These are phyloP conservation scores for Naganishia sp. DNA, from an alignment of 1,284 basidiomycete genomes.

Conservation along the genomic window DNA sequence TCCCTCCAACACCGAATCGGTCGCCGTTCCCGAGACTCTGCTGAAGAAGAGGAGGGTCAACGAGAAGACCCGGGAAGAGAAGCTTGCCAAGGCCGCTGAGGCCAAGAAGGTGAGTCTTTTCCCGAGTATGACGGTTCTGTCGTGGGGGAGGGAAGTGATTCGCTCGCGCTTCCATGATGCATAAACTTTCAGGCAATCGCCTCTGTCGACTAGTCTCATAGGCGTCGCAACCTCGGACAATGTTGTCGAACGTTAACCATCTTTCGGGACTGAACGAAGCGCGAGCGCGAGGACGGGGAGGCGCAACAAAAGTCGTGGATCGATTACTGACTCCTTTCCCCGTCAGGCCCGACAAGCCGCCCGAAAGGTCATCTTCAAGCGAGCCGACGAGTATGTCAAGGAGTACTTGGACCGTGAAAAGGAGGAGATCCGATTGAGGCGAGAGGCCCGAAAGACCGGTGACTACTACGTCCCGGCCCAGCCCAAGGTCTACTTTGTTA, in stretches of 20 bases:
- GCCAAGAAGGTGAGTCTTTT: slow-evolving; percentile 84
- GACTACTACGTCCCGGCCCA: slow-evolving; percentile 98
- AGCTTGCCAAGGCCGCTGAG: slow-evolving; percentile 77
- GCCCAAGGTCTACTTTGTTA: slow-evolving; percentile 96
- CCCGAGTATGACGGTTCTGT: too few relatives aligned
- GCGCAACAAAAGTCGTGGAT: neutral
- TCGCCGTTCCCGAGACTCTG: slow-evolving; percentile 97
- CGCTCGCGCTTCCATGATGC: slow-evolving; percentile 64
- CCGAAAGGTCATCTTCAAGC: slow-evolving; percentile 99
- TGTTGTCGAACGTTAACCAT: slow-evolving; percentile 90
- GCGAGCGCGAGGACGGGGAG: neutral
- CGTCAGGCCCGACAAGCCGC: slow-evolving; percentile 79
- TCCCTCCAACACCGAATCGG: slow-evolving; percentile 41
- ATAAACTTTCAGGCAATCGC: slow-evolving; percentile 60
- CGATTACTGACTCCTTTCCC: neutral
- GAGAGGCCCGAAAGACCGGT: slow-evolving; percentile 85
- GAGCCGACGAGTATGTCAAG: slow-evolving; percentile 97
- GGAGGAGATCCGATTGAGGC: slow-evolving; percentile 95
- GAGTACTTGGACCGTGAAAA: slow-evolving; percentile 90
- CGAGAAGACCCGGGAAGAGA: slow-evolving; percentile 96
- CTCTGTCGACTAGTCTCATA: slow-evolving; percentile 63
- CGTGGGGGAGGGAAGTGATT: neutral
- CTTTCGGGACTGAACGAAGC: slow-evolving; percentile 85
- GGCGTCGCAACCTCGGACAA: slow-evolving; percentile 53
- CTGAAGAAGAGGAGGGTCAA: slow-evolving; percentile 99